Evolutionary conservation across 768 basidiomycete species (phyloP).

Genomic region (Sarcomyxa edulis): DNA sequence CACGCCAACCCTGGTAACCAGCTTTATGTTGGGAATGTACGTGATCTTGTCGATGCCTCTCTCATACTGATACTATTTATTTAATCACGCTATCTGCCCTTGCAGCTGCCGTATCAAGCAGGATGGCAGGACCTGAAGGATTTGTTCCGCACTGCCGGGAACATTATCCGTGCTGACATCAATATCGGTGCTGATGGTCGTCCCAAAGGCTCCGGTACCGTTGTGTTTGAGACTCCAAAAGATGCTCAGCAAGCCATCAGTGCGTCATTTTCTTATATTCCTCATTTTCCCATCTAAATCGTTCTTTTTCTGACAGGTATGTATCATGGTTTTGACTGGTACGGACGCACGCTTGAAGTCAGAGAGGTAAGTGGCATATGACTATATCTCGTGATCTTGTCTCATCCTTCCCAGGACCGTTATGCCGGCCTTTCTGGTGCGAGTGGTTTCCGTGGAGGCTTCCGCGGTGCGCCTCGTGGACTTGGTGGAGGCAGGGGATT

Average conservation of each 20-base stretch:
- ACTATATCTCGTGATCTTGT: background rate
- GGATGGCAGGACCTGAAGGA: slow-evolving; percentile 99
- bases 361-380: slow-evolving; percentile 61
- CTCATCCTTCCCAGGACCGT: slow-evolving; percentile 55
- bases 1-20: slow-evolving; percentile 79
- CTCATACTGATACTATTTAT: background rate
- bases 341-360: slow-evolving; percentile 91
- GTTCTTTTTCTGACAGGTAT: slow-evolving; percentile 53
- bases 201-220: slow-evolving; percentile 96
- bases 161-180: slow-evolving; percentile 93
- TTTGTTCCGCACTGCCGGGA: slow-evolving; percentile 91
- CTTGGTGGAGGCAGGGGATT: slow-evolving; percentile 44
- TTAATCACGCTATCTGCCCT: slow-evolving; percentile 3
- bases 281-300: slow-evolving; percentile 1
- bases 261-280: slow-evolving; percentile 32
- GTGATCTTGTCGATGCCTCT: slow-evolving; percentile 15
- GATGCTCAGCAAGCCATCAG: slow-evolving; percentile 92
- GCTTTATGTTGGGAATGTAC: slow-evolving; percentile 87
- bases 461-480: slow-evolving; percentile 28
- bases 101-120: slow-evolving; percentile 90
- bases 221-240: slow-evolving; percentile 87
- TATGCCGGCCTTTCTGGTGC: slow-evolving; percentile 81
- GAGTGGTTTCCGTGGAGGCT: slow-evolving; percentile 41
- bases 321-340: slow-evolving; percentile 98
- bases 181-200: slow-evolving; percentile 90